Conservation (phyloP, 169 alveolate genomes). For the Haemoproteus tartakovskyi region DNA sequence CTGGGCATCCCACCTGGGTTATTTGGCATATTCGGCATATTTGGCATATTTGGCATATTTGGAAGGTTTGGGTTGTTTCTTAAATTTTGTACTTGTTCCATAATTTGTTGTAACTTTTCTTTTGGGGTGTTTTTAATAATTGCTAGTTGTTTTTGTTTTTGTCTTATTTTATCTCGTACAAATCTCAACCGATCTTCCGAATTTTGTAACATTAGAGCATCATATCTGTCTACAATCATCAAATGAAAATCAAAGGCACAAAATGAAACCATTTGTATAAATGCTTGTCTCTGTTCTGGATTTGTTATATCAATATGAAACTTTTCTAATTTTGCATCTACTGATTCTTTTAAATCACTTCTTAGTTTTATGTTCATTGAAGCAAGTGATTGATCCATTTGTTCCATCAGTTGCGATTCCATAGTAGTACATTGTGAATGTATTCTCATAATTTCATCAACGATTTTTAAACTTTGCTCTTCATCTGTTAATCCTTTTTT, state of each 20-base stretch:
- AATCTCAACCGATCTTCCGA: conserved; percentile 75
- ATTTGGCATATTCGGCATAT: too few relatives aligned
- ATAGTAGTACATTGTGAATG: conserved; percentile 69
- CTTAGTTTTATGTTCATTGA: conserved; percentile 73
- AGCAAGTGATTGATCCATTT: conserved; percentile 75
- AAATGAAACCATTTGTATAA: conserved; percentile 79
- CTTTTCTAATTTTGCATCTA: conserved; percentile 72
- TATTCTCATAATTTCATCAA: conserved; percentile 74
- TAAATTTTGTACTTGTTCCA: conserved; percentile 70
- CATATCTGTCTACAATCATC: conserved; percentile 77
- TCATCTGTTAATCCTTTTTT: conserved; percentile 68
- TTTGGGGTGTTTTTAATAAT: conserved; percentile 78
- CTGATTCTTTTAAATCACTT: conserved; percentile 70
- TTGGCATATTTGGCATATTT: conserved; percentile 4
- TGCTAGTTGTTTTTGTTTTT: conserved; percentile 75
- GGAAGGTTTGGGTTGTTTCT: too few relatives aligned
- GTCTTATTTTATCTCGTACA: conserved; percentile 73
- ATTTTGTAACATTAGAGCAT: conserved; percentile 76
- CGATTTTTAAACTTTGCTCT: conserved; percentile 73
- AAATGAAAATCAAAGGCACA: conserved; percentile 80
- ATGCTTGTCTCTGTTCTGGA: conserved; percentile 73
- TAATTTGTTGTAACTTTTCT: conserved; percentile 73
- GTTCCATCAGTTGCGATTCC: conserved; percentile 77
- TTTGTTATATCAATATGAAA: conserved; percentile 72
- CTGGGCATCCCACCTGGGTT: too few relatives aligned